These are phyloP conservation scores for Phialocephala sp. DNA, from an alignment of 2,329 filamentous ascomycete species.

Conservation along the genomic window DNA sequence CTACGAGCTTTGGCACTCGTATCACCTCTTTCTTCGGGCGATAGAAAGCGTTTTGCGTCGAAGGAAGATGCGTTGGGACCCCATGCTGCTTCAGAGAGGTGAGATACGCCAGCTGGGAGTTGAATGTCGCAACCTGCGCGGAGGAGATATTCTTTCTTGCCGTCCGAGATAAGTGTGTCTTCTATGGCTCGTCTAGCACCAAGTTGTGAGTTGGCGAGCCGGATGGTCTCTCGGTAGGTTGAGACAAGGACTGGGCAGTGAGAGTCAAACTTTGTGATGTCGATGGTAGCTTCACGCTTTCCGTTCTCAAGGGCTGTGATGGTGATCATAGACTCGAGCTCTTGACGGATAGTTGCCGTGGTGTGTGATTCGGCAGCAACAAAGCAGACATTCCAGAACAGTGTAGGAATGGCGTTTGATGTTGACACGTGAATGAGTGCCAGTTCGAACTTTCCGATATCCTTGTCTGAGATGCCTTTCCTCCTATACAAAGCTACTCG, in stretches of 20 bases:
- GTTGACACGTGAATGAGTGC: conserved; percentile 41
- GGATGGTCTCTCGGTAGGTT: conserved; percentile 52
- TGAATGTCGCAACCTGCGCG: conserved; percentile 49
- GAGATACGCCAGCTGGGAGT: conserved; percentile 50
- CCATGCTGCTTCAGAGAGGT: conserved; percentile 49
- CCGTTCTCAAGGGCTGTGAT: conserved; percentile 10
- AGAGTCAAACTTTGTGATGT: conserved; percentile 46
- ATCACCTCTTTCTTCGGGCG: conserved; percentile 25
- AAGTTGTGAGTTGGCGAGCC: conserved; percentile 47
- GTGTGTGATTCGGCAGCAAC: conserved; percentile 42
- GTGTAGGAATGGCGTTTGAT: conserved; percentile 46
- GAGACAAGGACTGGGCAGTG: conserved; percentile 50
- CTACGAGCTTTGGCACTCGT: conserved; percentile 13
- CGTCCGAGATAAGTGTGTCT: conserved; percentile 47
- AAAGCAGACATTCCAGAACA: conserved; percentile 46
- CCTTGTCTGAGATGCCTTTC: conserved; percentile 35
- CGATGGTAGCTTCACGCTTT: conserved; percentile 40
- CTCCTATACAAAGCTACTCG: conserved; percentile 40
- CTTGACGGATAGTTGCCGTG: conserved; percentile 37
- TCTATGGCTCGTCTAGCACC: conserved; percentile 47
- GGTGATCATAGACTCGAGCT: conserved; percentile 37
- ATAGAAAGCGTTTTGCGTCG: conserved; percentile 49
- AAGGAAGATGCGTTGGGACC: conserved; percentile 49
- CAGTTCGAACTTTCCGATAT: conserved; percentile 43
- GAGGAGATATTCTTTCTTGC: conserved; percentile 47